phyloP scores from a whole-genome alignment of 2,329 filamentous ascomycete genomes.

The Rutstroemia sp. region DNA sequence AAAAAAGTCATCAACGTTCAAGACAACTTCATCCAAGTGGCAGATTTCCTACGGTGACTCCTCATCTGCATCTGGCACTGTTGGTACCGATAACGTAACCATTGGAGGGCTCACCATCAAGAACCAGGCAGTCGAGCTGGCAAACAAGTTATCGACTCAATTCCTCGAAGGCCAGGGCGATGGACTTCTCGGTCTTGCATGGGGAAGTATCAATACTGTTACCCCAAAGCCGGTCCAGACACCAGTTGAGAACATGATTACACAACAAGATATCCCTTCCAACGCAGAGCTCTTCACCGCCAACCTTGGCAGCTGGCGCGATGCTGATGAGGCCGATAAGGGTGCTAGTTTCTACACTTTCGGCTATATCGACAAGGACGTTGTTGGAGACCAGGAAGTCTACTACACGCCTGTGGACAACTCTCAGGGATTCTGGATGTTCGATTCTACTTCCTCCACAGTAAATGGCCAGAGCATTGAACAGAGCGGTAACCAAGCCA shows the following conservation, averaged over 20 bases:
- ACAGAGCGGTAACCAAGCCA: slow-evolving; percentile 52
- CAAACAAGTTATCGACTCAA: slow-evolving; percentile 48
- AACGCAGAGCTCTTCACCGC: slow-evolving; percentile 48
- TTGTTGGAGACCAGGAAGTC: slow-evolving; percentile 46
- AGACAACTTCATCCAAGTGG: slow-evolving; percentile 47
- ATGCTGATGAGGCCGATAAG: slow-evolving; percentile 35
- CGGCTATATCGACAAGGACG: slow-evolving; percentile 60
- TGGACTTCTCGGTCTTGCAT: slow-evolving; percentile 61
- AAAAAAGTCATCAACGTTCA: slow-evolving; percentile 52
- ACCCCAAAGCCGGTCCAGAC: slow-evolving; percentile 47
- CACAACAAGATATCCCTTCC: slow-evolving; percentile 43
- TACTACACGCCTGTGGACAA: slow-evolving; percentile 56
- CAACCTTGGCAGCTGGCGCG: slow-evolving; percentile 47
- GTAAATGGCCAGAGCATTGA: slow-evolving; percentile 48
- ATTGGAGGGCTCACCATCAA: slow-evolving; percentile 55
- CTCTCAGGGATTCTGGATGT: slow-evolving; percentile 61
- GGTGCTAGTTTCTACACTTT: slow-evolving; percentile 62
- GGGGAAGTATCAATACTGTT: slow-evolving; percentile 56
- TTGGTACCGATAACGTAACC: slow-evolving; percentile 54
- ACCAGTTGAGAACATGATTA: slow-evolving; percentile 63
- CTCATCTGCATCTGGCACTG: slow-evolving; percentile 57
- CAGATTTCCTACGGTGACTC: slow-evolving; percentile 61
- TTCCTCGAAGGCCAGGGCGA: slow-evolving; percentile 52
- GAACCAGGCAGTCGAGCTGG: slow-evolving; percentile 58
- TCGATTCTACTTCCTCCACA: slow-evolving; percentile 48